Conservation (phyloP, 768 basidiomycete species). For the Leccinum truebloodii region DNA sequence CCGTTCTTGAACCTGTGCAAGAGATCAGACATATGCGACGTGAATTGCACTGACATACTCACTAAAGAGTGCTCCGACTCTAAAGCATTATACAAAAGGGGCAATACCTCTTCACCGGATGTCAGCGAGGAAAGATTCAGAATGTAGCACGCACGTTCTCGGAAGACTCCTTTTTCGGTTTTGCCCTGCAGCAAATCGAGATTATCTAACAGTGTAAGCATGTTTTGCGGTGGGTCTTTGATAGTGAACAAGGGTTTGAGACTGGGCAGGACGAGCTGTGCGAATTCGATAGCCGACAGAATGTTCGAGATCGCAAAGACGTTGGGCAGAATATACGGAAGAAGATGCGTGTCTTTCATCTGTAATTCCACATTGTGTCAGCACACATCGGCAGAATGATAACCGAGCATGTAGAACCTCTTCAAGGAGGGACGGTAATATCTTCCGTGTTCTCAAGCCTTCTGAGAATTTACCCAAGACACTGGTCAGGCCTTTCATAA, state of each 20-base stretch:
- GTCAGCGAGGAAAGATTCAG: conserved; percentile 8
- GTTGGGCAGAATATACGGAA: conserved; percentile 96
- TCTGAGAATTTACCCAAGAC: conserved; percentile 88
- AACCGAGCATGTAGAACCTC: conserved; percentile 58
- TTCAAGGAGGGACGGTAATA: conserved; percentile 89
- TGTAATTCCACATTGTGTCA: conserved; percentile 30
- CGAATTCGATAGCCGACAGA: conserved; percentile 80
- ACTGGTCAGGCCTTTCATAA: conserved; percentile 84
- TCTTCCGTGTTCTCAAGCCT: conserved; percentile 82
- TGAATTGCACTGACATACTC: conserved; percentile 20
- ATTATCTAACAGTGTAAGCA: conserved; percentile 92
- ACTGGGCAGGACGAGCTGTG: conserved; percentile 76
- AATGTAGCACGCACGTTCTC: conserved; percentile 67
- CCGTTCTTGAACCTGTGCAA: conserved; percentile 82
- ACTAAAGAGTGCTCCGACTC: conserved; percentile 93
- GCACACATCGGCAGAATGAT: background rate
- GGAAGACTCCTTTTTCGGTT: conserved; percentile 81
- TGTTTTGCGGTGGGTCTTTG: conserved; percentile 96
- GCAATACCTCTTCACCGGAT: conserved; percentile 75
- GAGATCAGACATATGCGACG: conserved; percentile 7
- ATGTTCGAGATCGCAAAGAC: conserved; percentile 86
- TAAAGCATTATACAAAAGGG: conserved; percentile 92
- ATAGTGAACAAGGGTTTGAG: conserved; percentile 87
- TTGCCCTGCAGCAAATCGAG: conserved; percentile 85
- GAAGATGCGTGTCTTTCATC: conserved; percentile 93